Evolutionary conservation across 108 stramenopile species (phyloP), one percentile per base, ranked within the genome.

Genomic region (Skeletonema grethae): DNA sequence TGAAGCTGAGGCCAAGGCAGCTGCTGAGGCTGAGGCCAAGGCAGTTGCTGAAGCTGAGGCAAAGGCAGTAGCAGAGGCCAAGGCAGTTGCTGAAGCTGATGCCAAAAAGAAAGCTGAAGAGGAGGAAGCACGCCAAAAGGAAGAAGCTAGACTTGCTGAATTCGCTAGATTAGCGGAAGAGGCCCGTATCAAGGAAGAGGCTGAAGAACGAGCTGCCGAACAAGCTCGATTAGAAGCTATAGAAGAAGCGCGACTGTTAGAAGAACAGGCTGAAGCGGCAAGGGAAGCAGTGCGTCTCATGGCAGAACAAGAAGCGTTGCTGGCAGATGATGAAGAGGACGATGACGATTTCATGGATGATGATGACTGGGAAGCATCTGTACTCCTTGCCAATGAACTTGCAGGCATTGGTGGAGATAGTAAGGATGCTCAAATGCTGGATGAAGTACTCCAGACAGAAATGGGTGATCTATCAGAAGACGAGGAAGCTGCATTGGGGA

Each of bases 331-430:
- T n/a, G 66, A 72, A 28, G 69, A 65, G 24, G 69, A 75, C 61
- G 69, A 75, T 9, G 58, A 39, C n/a, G 73, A 75, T 45, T 61
- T 63, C 11, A 24, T 75, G 24, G 61, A 69, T 30, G 74, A 75
- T 30, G 69, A 75, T 8, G 74, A 75, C 35, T 75, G 74, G 74
- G 74, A 75, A 30, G 74, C 74, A 38, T 75, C 74, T 3, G 69
- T 75, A n/a, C 74, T 69, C 24, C 74, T 75, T 53, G 74, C 74
- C 61, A 75, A 75, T 71, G 74, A 75, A 71, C 69, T 75, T 6
- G 39, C 57, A 70, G 74, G 74, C 13, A 32, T 57, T 15, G 53
- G 36, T 25, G 55, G 38, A 24, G 63, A 55, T 31, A 46, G 38
- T 43, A 56, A 56, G 25, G 28, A 25, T 29, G 60, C 61, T 43